Conservation (phyloP, 768 basidiomycete species). For the Termitomyces sp. region DNA sequence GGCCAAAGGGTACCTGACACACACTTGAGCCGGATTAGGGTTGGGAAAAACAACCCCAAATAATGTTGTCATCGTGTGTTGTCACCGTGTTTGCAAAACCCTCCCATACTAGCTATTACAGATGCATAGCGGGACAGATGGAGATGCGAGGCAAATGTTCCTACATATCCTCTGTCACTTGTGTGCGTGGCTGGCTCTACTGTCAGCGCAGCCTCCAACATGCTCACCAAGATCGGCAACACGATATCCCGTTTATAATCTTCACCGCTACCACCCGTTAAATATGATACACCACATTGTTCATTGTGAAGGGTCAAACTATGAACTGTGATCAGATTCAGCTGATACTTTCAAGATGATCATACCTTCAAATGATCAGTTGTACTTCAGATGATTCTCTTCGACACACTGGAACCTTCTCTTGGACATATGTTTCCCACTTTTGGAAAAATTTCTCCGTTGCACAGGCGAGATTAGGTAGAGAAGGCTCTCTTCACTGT, state of each 20-base stretch:
- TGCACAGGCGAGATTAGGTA: neutral
- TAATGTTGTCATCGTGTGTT: neutral
- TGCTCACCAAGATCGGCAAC: neutral
- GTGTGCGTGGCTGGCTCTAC: neutral
- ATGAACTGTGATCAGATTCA: neutral
- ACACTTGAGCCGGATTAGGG: neutral
- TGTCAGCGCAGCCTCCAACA: neutral
- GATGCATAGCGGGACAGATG: neutral
- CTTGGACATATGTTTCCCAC: neutral
- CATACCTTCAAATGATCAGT: neutral
- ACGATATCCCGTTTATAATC: neutral
- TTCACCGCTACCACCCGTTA: neutral
- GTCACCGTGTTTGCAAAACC: neutral
- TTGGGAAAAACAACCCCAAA: slow-evolving; percentile 1
- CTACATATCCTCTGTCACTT: neutral
- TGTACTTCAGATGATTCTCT: neutral
- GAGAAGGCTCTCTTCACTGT: neutral
- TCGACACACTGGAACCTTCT: neutral
- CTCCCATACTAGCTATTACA: neutral
- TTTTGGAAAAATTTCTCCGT: neutral
- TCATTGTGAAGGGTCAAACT: neutral
- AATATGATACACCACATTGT: neutral
- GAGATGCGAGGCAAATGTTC: neutral
- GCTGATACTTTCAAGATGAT: neutral
- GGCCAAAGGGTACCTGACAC: slow-evolving; percentile 4